These are phyloP conservation scores for Candida sp. DNA, from an alignment of 1,139 yeast genomes.

Conservation along the genomic window DNA sequence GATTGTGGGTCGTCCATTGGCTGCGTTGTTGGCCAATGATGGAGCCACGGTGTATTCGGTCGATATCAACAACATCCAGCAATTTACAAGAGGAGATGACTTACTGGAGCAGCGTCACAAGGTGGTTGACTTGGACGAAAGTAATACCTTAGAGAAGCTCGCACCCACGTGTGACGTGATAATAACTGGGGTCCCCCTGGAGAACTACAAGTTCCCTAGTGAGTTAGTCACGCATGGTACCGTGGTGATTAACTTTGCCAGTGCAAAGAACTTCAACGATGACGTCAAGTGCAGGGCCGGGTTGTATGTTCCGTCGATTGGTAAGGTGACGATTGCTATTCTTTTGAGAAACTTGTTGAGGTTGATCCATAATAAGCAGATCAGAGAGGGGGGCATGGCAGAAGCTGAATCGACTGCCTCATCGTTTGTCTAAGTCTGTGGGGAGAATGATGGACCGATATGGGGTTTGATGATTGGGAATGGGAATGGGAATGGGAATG, in stretches of 20 bases:
- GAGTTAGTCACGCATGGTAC: slow-evolving; percentile 86
- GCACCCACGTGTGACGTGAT: slow-evolving; percentile 86
- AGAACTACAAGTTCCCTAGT: slow-evolving; percentile 82
- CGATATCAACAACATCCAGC: slow-evolving; percentile 86
- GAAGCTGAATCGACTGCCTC: neutral
- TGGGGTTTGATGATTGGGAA: too few species aligned
- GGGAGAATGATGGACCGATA: too few species aligned
- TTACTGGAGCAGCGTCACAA: slow-evolving; percentile 82
- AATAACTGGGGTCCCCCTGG: slow-evolving; percentile 94
- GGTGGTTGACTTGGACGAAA: slow-evolving; percentile 65
- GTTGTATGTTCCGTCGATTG: slow-evolving; percentile 92
- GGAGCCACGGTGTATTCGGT: slow-evolving; percentile 97
- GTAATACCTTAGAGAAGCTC: slow-evolving; percentile 59
- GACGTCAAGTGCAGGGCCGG: slow-evolving; percentile 85
- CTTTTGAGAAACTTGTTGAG: slow-evolving; percentile 85
- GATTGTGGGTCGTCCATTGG: slow-evolving; percentile 96
- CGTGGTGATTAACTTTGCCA: slow-evolving; percentile 87
- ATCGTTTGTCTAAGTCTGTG: too few species aligned
- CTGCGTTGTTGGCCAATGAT: slow-evolving; percentile 94
- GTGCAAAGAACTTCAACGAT: slow-evolving; percentile 84
- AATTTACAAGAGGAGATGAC: slow-evolving; percentile 94
- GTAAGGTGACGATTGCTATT: slow-evolving; percentile 97
- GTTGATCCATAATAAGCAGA: slow-evolving; percentile 65
- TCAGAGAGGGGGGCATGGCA: slow-evolving; percentile 20
- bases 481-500: neutral